Conservation (phyloP, 805 yeast species). For the Starmerella vaccinii region DNA sequence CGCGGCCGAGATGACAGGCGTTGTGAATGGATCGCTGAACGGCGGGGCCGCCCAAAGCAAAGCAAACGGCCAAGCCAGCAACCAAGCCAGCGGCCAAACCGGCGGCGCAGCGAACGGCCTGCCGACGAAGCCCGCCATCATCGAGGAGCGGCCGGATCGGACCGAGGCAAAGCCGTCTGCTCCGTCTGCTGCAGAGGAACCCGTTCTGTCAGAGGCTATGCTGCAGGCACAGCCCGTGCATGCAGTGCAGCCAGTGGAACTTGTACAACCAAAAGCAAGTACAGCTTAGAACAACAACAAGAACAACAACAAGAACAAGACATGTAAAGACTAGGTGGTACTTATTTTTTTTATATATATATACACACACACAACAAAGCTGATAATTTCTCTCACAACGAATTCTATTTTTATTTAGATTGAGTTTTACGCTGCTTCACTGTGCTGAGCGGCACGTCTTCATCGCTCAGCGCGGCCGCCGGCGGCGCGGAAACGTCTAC, state of each 20-base stretch:
- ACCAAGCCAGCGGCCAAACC: not conserved
- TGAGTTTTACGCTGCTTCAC: not conserved
- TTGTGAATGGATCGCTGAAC: not conserved
- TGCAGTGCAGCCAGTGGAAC: conserved; percentile 8
- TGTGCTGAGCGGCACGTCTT: conserved; percentile 3
- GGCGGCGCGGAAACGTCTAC: conserved; percentile 8
- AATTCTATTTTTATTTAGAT: too few species aligned
- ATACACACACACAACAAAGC: too few species aligned
- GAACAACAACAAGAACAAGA: too few species aligned
- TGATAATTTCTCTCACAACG: too few species aligned
- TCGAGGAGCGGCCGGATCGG: not conserved
- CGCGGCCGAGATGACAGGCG: not conserved
- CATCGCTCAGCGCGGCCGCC: not conserved
- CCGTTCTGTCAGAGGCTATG: not conserved
- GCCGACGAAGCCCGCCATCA: conserved; percentile 6
- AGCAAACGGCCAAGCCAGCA: too few species aligned
- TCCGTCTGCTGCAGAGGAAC: not conserved
- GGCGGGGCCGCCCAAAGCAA: not conserved
- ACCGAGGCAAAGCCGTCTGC: not conserved
- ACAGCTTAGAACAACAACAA: not conserved
- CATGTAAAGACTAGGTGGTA: too few species aligned
- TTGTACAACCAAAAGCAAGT: conserved; percentile 1
- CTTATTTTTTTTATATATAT: too few species aligned
- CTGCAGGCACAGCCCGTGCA: conserved; percentile 5
- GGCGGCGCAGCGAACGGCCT: not conserved